Percentiles rank a stretch among this genome's conserved stretches.
These are phyloP conservation scores for Stemphylium vesicarium DNA, from an alignment of 2,329 filamentous ascomycete species.

Conservation along the genomic window DNA sequence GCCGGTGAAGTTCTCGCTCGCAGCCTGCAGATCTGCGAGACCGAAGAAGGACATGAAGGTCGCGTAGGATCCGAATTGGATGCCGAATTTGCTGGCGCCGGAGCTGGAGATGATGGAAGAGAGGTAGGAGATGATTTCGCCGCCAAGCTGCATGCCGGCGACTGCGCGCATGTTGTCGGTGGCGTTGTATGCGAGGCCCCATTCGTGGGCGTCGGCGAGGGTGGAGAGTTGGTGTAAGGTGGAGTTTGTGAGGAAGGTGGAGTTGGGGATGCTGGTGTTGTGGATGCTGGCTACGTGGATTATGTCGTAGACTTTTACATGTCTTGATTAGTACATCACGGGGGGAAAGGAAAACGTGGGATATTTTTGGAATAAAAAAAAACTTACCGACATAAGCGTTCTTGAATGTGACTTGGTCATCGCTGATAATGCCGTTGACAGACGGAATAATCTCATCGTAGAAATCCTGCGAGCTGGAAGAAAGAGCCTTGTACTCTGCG, in stretches of 20 bases:
- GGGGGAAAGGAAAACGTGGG: too few relatives aligned
- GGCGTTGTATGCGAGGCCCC: constrained; percentile 79
- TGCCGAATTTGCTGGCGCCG: constrained; percentile 52
- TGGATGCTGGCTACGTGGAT: constrained; percentile 69
- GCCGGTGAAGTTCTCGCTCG: constrained; percentile 70
- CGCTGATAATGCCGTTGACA: constrained; percentile 59
- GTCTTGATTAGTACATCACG: too few relatives aligned
- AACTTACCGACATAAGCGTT: constrained; percentile 68
- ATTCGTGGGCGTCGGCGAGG: constrained; percentile 83
- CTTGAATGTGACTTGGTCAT: constrained; percentile 60
- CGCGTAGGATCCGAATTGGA: constrained; percentile 69
- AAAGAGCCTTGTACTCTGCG: constrained; percentile 55
- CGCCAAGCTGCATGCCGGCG: constrained; percentile 56
- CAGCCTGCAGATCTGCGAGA: constrained; percentile 58
- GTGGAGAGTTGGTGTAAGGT: constrained; percentile 69
- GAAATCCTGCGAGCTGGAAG: constrained; percentile 59
- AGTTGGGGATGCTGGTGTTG: constrained; percentile 65
- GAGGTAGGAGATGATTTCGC: constrained; percentile 53
- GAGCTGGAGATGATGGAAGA: constrained; percentile 51
- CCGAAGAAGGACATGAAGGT: constrained; percentile 68
- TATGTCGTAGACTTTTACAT: constrained; percentile 65
- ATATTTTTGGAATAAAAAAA: too few relatives aligned
- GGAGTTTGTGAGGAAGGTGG: constrained; percentile 64
- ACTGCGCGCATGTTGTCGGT: constrained; percentile 56
- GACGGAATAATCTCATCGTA: constrained; percentile 60